Conservation (phyloP, 495 filamentous ascomycete species). For the Tuber brumale region DNA sequence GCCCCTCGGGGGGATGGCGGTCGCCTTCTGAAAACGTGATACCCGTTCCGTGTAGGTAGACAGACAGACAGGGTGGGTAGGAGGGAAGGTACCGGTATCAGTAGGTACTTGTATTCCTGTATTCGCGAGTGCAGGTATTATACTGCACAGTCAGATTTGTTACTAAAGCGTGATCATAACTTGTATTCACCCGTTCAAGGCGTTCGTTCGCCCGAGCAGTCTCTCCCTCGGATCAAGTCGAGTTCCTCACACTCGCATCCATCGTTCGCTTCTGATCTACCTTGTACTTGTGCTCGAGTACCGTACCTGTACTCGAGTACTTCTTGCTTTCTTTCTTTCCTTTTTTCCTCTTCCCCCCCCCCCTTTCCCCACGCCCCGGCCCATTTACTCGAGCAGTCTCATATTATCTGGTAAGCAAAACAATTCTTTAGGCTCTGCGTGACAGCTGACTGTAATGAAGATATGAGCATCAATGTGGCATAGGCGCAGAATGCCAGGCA, state of each 20-base stretch:
- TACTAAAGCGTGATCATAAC: neutral
- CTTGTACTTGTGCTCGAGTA: neutral
- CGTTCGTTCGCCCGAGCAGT: neutral
- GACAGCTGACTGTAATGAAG: neutral
- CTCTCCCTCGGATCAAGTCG: neutral
- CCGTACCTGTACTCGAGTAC: too few species aligned
- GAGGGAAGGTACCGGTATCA: neutral
- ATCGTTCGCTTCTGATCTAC: neutral
- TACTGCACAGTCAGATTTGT: conserved; percentile 3
- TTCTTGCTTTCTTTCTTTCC: neutral
- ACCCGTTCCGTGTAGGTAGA: neutral
- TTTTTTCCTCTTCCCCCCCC: neutral
- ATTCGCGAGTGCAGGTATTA: neutral
- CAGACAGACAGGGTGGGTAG: neutral
- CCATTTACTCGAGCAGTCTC: neutral
- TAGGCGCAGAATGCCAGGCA: conserved; percentile 34
- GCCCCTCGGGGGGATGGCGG: neutral
- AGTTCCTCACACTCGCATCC: neutral
- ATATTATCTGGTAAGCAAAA: neutral
- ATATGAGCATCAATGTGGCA: conserved; percentile 35
- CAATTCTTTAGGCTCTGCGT: neutral
- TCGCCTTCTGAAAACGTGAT: neutral
- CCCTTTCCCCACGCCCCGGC: neutral
- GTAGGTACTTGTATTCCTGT: neutral
- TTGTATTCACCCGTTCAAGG: neutral